A percentile compares a stretch with the other conserved stretches of the same genome.
Conservation (phyloP, 192 early-diverging fungal genomes). For the Rhizophlyctis rosea region DNA sequence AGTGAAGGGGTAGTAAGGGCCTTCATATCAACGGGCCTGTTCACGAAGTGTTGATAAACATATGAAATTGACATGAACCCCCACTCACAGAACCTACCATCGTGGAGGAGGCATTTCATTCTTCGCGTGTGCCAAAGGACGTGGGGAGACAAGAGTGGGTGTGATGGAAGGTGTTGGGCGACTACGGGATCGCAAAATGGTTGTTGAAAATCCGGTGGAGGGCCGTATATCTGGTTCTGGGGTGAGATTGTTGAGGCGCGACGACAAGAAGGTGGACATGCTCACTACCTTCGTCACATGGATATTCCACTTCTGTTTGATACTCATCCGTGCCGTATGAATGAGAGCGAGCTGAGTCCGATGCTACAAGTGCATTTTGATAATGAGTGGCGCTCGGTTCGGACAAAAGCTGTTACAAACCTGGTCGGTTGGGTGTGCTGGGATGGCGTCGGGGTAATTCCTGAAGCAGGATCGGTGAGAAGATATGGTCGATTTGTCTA, state of each 20-base stretch:
- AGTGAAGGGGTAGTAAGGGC: neutral
- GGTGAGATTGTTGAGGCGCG: neutral
- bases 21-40: neutral
- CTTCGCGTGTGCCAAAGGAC: neutral
- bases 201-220: neutral
- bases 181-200: neutral
- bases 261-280: neutral
- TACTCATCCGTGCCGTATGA: neutral
- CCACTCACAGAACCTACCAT: neutral
- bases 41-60: neutral
- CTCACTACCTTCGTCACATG: neutral
- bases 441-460: too few relatives aligned
- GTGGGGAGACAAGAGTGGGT: neutral
- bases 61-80: neutral
- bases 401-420: neutral
- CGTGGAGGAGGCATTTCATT: neutral
- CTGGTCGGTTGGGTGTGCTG: too few relatives aligned
- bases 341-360: neutral
- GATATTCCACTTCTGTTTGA: neutral
- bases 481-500: neutral
- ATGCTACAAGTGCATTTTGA: neutral
- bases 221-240: neutral
- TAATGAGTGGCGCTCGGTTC: neutral
- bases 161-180: neutral
- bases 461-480: too few relatives aligned